Evolutionary conservation across 2,329 filamentous ascomycete species (phyloP).

Genomic region (Pseudonectria foliicola): DNA sequence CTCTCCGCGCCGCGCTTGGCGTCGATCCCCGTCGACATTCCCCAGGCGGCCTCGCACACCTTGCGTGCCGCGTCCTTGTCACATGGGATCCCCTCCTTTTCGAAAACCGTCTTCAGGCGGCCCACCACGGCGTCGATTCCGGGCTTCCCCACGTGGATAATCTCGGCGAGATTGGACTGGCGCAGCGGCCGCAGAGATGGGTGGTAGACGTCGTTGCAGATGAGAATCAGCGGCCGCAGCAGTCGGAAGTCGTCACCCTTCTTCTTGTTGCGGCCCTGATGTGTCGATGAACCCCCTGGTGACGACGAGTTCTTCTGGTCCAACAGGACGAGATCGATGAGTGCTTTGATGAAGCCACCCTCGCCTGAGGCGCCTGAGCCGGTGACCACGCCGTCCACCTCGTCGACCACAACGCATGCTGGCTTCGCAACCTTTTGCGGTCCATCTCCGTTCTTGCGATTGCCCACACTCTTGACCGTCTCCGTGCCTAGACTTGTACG

Average conservation of each 20-base stretch:
- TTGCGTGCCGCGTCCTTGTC: constrained; percentile 85
- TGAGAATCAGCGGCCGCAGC: constrained; percentile 80
- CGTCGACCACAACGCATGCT: constrained; percentile 89
- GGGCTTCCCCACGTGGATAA: constrained; percentile 86
- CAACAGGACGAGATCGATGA: constrained; percentile 80
- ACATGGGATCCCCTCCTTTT: constrained; percentile 79
- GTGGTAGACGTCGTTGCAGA: constrained; percentile 97
- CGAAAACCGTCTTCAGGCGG: constrained; percentile 76
- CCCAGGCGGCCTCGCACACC: constrained; percentile 77
- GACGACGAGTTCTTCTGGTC: constrained; percentile 68
- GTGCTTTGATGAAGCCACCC: constrained; percentile 88
- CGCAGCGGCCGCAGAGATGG: constrained; percentile 78
- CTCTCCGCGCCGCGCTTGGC: constrained; percentile 60
- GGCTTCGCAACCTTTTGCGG: constrained; percentile 70
- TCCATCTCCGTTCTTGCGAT: constrained; percentile 47
- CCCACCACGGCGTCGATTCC: constrained; percentile 77
- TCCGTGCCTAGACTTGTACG: constrained; percentile 89
- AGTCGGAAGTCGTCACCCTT: constrained; percentile 83
- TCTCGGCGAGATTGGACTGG: constrained; percentile 78
- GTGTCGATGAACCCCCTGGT: constrained; percentile 18
- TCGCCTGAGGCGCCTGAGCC: constrained; percentile 73
- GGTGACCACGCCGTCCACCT: constrained; percentile 88
- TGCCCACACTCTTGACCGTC: constrained; percentile 72
- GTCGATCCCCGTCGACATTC: constrained; percentile 65
- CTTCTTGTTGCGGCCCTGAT: constrained; percentile 45